Evolutionary conservation across 177 flowering plant genomes (phyloP).

Genomic region (Vitis hybrid): DNA sequence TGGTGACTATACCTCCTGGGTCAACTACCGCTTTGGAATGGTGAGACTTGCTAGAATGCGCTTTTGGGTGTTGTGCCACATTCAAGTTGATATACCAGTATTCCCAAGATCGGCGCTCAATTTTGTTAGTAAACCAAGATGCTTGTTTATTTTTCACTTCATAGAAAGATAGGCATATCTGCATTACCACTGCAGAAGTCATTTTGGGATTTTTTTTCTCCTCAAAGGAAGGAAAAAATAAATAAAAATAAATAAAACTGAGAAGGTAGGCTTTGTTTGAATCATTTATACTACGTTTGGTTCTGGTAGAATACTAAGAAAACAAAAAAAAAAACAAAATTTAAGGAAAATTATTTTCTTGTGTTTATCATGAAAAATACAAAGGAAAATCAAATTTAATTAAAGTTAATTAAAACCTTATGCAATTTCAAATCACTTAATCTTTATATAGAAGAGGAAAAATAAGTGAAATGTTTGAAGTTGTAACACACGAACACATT

Average conservation of each 20-base stretch:
- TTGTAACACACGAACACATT: too few relatives aligned
- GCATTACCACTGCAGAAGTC: slow-evolving; percentile 22
- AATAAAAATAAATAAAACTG: too few relatives aligned
- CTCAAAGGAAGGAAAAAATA: background rate
- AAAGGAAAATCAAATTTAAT: too few relatives aligned
- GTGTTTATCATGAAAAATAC: too few relatives aligned
- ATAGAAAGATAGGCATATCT: slow-evolving; percentile 90
- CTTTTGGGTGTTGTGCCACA: slow-evolving; percentile 63
- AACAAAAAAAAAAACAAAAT: too few relatives aligned
- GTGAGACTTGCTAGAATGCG: slow-evolving; percentile 66
- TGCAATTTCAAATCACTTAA: too few relatives aligned
- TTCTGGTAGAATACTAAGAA: too few relatives aligned
- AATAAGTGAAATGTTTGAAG: too few relatives aligned
- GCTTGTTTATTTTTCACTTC: slow-evolving; percentile 87
- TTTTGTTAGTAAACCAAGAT: slow-evolving; percentile 83
- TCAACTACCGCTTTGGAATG: slow-evolving; percentile 68
- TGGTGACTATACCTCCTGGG: slow-evolving; percentile 57
- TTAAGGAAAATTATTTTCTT: too few relatives aligned
- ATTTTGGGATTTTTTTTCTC: background rate
- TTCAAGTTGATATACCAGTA: slow-evolving; percentile 90
- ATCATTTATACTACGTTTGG: too few relatives aligned
- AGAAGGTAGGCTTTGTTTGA: background rate
- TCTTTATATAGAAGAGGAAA: too few relatives aligned
- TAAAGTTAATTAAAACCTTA: too few relatives aligned
- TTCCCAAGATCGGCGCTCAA: slow-evolving; percentile 88